Percentiles rank a stretch among this genome's conserved stretches.
These are phyloP conservation scores for Solanum acaule DNA, from an alignment of 257 asterid species.

Conservation along the genomic window DNA sequence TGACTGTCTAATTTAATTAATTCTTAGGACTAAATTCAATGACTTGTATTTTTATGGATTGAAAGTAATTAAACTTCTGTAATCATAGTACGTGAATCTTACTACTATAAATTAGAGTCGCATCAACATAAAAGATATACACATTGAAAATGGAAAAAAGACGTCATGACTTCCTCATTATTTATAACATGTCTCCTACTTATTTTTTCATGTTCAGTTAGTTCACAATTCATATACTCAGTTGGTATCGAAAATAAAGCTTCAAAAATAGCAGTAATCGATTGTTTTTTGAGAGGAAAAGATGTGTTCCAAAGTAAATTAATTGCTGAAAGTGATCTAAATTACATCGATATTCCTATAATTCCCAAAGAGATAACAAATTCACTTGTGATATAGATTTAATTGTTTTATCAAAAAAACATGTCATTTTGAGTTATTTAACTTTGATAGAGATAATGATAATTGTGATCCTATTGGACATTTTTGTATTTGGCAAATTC, in stretches of 20 bases:
- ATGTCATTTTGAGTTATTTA: background rate
- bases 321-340: background rate
- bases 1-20: background rate
- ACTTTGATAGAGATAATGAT: background rate
- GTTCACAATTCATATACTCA: background rate
- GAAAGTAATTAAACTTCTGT: background rate
- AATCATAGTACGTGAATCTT: background rate
- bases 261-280: fast-evolving
- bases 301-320: background rate
- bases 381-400: background rate
- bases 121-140: background rate
- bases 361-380: background rate
- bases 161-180: background rate
- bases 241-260: background rate
- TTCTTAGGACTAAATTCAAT: background rate
- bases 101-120: background rate
- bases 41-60: background rate
- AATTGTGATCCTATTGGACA: background rate
- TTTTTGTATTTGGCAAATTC: background rate
- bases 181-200: background rate
- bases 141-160: background rate
- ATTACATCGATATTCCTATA: background rate
- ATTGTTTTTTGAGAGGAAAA: background rate
- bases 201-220: background rate
- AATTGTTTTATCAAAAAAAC: background rate